Base-by-base conservation (phyloP, 768 basidiomycete genomes). In the Lentinus brumalis region DNA sequence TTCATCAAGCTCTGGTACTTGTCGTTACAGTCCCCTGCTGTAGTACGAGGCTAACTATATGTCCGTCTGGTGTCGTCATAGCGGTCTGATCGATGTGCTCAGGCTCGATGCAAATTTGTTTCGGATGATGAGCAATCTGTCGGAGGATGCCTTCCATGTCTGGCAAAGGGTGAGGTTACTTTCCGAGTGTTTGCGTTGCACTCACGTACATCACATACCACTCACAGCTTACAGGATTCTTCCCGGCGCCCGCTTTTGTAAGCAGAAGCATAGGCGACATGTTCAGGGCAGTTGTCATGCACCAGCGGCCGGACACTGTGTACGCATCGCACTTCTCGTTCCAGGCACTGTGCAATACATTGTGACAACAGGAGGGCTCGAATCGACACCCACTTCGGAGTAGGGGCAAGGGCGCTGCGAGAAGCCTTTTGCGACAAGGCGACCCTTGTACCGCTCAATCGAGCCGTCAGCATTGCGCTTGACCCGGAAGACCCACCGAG, bases 1-100 rank as follows among this genome's bases (percentile, higher is more conserved):
- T 79, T 79, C 77, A 81, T 81, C 0, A 80, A 50, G 0, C 76
- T 62, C 60, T 81, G 79, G 66, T 76, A 79, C 0, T 78, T 81
- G 0, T 67, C 71, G 55, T 76, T 76, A 50, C 69, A 69, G 39
- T 75, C 72, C 73, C 74, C 49, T 70, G 71, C 58, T 75, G 74
- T 50, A 75, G 58, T 9, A 75, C 70, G 2, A 61, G 55, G 18
- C 69, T 70, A n/a, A 68, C 66, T 62, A 73, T 70, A 12, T 70
- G 73, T 1, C 74, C 73, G 42, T 69, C 66, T 9, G 70, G 65
- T 4, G 72, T 75, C 1, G 67, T 67, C 49, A 74, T 70, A 0
- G 67, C 59, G 1, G 70, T 72, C 0, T 56, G 57, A 7, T 32
- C 15, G 3, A 73, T 66, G 41, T 72, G 59, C 4, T 69, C 68